These are phyloP conservation scores for Xerocomellus dryophilus DNA, from an alignment of 768 basidiomycete genomes.

Conservation along the genomic window DNA sequence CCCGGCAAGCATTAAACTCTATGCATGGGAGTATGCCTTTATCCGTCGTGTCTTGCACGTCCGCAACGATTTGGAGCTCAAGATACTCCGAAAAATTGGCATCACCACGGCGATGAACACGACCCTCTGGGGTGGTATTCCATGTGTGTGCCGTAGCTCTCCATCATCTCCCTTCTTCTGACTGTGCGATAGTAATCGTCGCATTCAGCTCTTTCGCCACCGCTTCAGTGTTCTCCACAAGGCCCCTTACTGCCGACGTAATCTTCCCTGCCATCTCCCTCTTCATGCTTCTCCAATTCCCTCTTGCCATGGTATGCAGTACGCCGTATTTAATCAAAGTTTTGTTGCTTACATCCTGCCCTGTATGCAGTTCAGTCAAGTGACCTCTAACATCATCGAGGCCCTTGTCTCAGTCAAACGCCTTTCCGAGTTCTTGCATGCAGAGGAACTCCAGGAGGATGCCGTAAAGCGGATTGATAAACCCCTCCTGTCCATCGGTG, in stretches of 20 bases:
- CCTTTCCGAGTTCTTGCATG: conserved; percentile 68
- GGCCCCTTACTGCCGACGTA: conserved; percentile 80
- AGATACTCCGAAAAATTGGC: conserved; percentile 80
- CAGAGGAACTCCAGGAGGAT: conserved; percentile 77
- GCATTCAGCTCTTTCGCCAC: conserved; percentile 81
- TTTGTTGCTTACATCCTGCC: not conserved
- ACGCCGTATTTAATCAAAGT: not conserved
- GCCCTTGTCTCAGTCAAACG: conserved; percentile 81
- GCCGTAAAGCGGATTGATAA: conserved; percentile 56
- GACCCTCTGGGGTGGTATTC: conserved; percentile 68
- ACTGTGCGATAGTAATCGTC: conserved; percentile 49
- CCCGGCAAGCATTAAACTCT: conserved; percentile 74
- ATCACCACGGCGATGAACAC: conserved; percentile 62
- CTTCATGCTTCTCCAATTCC: conserved; percentile 85
- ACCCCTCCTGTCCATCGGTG: conserved; percentile 47
- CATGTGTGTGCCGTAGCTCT: conserved; percentile 33
- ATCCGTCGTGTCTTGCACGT: conserved; percentile 73
- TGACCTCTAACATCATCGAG: conserved; percentile 81
- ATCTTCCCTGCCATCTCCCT: conserved; percentile 96
- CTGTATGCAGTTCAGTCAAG: conserved; percentile 54
- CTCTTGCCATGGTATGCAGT: conserved; percentile 68
- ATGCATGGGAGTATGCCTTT: conserved; percentile 95
- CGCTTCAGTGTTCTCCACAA: conserved; percentile 57
- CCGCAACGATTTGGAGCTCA: conserved; percentile 78
- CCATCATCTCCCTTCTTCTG: not conserved